Percentiles rank a stretch among this genome's conserved stretches.
These are phyloP conservation scores for Boletus vinaceobasis DNA, from an alignment of 768 basidiomycete genomes.

Conservation along the genomic window DNA sequence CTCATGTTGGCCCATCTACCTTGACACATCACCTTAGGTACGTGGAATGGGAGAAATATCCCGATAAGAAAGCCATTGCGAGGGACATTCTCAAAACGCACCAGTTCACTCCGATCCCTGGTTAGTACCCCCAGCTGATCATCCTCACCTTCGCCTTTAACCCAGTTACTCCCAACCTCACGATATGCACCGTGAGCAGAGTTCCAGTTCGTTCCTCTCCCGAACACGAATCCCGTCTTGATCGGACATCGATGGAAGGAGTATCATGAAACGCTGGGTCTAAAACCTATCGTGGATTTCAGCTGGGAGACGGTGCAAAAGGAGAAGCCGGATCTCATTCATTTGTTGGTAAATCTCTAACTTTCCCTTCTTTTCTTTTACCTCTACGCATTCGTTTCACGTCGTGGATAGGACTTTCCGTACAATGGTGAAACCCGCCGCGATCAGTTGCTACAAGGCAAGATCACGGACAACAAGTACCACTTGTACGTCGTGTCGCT, in stretches of 20 bases:
- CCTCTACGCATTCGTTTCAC: background rate
- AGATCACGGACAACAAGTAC: slow-evolving; percentile 46
- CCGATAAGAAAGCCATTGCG: slow-evolving; percentile 11
- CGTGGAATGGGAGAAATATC: slow-evolving; percentile 15
- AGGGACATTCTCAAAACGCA: slow-evolving; percentile 9
- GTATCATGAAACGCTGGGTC: slow-evolving; percentile 49
- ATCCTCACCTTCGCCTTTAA: background rate
- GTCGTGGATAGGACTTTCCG: slow-evolving; percentile 39
- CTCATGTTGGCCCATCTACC: no score
- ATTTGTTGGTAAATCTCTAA: slow-evolving; percentile 33
- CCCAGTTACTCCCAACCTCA: background rate
- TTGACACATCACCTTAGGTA: slow-evolving; percentile 1
- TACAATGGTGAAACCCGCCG: slow-evolving; percentile 53
- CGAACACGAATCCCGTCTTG: slow-evolving; percentile 48
- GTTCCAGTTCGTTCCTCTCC: slow-evolving; percentile 47
- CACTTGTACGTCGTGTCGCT: slow-evolving; percentile 42
- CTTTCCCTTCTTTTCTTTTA: background rate
- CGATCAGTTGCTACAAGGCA: slow-evolving; percentile 40
- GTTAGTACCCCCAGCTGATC: background rate
- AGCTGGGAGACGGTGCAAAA: slow-evolving; percentile 51
- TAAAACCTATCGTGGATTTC: slow-evolving; percentile 42
- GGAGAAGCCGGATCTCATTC: slow-evolving; percentile 50
- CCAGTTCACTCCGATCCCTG: slow-evolving; percentile 11
- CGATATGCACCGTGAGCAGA: slow-evolving; percentile 24
- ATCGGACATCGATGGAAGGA: slow-evolving; percentile 51